phyloP scores from a whole-genome alignment of 2,329 filamentous ascomycete species.

The Pseudonectria foliicola region DNA sequence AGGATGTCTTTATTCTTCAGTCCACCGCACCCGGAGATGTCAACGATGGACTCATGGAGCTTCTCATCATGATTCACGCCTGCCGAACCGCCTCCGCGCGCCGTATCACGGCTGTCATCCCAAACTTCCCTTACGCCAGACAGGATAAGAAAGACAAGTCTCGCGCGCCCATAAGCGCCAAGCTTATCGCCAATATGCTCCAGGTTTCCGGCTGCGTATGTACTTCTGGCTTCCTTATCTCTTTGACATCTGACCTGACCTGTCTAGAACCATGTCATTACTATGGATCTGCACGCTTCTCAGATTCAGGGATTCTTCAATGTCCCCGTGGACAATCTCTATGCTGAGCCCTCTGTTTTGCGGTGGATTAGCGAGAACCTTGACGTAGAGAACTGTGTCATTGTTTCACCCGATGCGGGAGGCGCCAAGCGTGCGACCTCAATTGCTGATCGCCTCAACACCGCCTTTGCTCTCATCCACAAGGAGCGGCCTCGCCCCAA shows the following conservation, averaged over 20 bases:
- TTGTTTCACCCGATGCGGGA: constrained; percentile 90
- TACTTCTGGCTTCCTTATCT: constrained; percentile 1
- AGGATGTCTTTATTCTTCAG: constrained; percentile 97
- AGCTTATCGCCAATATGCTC: constrained; percentile 95
- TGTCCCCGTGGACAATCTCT: constrained; percentile 67
- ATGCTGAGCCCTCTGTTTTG: constrained; percentile 86
- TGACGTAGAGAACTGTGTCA: constrained; percentile 74
- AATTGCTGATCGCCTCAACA: constrained; percentile 85
- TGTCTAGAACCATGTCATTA: constrained; percentile 57
- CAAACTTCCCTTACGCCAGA: constrained; percentile 92
- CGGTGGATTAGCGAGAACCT: constrained; percentile 88
- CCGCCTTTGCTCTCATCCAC: constrained; percentile 90
- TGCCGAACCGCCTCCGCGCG: constrained; percentile 65
- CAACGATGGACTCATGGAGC: constrained; percentile 97
- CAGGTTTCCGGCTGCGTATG: constrained; percentile 76
- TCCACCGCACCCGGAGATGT: constrained; percentile 93
- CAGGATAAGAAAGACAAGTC: constrained; percentile 97
- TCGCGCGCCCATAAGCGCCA: constrained; percentile 91
- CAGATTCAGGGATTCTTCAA: constrained; percentile 98
- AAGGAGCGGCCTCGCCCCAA: constrained; percentile 85
- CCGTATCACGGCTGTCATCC: constrained; percentile 89
- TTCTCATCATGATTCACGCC: constrained; percentile 96
- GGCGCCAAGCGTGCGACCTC: constrained; percentile 91
- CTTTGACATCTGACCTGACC: constrained; percentile 2
- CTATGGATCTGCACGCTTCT: constrained; percentile 90